phyloP scores from a whole-genome alignment of 768 basidiomycete genomes.

The Pleurotus tuber-regium region DNA sequence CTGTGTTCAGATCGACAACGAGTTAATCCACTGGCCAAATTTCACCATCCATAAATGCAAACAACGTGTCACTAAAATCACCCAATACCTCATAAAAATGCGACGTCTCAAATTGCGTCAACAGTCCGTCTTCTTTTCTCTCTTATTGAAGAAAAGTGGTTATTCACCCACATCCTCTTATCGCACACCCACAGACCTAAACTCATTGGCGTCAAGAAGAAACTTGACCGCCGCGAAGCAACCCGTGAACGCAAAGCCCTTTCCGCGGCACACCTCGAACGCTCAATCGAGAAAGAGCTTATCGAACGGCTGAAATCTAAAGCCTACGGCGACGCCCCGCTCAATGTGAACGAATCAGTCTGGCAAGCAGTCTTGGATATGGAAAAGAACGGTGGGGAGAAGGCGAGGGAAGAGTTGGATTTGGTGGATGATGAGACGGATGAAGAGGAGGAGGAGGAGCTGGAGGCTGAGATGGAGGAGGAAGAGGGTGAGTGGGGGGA shows the following conservation, averaged over 20 bases:
- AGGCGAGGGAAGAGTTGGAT: conserved; percentile 43
- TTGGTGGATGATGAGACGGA: conserved; percentile 58
- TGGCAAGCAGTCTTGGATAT: conserved; percentile 91
- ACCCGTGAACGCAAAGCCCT: conserved; percentile 95
- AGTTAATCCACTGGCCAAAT: conserved; percentile 98
- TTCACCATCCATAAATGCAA: conserved; percentile 99
- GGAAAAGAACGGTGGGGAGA: conserved; percentile 54
- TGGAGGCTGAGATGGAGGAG: conserved; percentile 46
- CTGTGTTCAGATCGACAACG: conserved; percentile 79
- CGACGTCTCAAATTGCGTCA: conserved; percentile 81
- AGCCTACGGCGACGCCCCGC: conserved; percentile 95
- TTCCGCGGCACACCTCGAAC: conserved; percentile 92
- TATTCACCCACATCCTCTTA: no score
- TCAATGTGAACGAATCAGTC: conserved; percentile 97
- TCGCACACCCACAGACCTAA: conserved; percentile 72
- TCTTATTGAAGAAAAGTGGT: no score
- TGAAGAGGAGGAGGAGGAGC: conserved; percentile 59
- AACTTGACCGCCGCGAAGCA: conserved; percentile 89
- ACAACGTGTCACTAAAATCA: conserved; percentile 98
- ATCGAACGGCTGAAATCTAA: conserved; percentile 94
- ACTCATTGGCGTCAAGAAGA: conserved; percentile 95
- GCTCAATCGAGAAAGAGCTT: conserved; percentile 93
- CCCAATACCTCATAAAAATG: conserved; percentile 99
- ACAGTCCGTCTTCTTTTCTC: conserved; percentile 53
- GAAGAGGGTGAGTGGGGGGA: conserved; percentile 59